Base-by-base conservation (phyloP, 305 asterid species). In the Fraxinus angustifolia region DNA sequence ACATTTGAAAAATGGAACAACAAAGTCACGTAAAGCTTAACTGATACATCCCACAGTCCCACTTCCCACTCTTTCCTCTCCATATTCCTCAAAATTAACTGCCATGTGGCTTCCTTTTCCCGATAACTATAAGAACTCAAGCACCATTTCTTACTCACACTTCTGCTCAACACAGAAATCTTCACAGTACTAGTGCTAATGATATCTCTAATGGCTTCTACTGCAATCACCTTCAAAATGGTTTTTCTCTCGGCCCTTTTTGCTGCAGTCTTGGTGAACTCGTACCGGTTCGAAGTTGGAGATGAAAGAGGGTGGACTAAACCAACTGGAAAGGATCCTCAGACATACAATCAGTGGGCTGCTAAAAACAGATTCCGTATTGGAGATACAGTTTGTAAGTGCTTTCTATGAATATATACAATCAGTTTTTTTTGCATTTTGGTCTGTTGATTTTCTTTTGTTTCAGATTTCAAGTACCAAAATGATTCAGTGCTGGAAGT, bases 261-360 rank as follows among this genome's bases (percentile, higher is more conserved):
- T 5, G 26, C 65, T 53, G 65, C 65, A 53, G 65, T 53, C 26
- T 53, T 53, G 65, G 65, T 85, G 26, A 87, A 88, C 4, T 90
- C 86, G 31, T 87, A 84, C 76, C 90, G 83, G 84, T 92, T 88
- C 23, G 79, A 87, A 31, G 93, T 94, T n/a, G 98, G 96, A 10
- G 92, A 82, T 21, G 84, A 81, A 34, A 81, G 7, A 11, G 93
- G 89, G 16, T 94, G 97, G 98, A 79, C 8, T 6, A 86, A 75
- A 72, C 98, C 97, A 0, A 90, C 91, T 11, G 91, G 89, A 6
- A 86, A 88, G 16, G 93, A 90, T 60, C 84, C 94, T 14, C 89
- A 90, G 35, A 83, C 94, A 0, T 94, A 94, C 38, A 92, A 91
- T 30, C 87, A 91, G 28, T 94, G 98, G 98, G 98, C 98, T n/a